Percentiles rank a stretch among this genome's conserved stretches.
phyloP scores from a whole-genome alignment of 108 stramenopile genomes.

The Skeletonema menzelii region DNA sequence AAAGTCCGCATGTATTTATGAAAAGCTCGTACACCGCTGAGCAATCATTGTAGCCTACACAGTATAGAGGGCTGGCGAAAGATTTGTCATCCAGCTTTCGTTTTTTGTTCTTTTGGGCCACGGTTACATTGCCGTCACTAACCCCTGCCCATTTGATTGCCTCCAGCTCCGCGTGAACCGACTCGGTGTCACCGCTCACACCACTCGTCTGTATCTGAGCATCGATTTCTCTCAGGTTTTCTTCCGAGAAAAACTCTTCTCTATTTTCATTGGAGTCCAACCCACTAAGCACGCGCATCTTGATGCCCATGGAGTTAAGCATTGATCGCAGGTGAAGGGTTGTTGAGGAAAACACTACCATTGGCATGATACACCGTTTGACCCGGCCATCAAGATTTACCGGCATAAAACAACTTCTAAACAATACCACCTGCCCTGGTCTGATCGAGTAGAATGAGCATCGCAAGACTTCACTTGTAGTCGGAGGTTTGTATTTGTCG shows the following conservation, averaged over 20 bases:
- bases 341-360: constrained; percentile 52
- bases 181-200: constrained; percentile 8
- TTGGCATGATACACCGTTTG: constrained; percentile 22
- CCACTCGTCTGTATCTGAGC: background rate
- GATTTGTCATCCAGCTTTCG: background rate
- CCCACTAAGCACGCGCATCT: constrained; percentile 8
- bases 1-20: constrained; percentile 52
- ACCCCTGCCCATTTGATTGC: constrained; percentile 55
- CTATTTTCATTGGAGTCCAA: background rate
- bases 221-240: constrained; percentile 10
- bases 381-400: background rate
- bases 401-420: constrained; percentile 18
- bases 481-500: background rate
- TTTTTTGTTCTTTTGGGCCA: constrained; percentile 27
- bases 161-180: constrained; percentile 57
- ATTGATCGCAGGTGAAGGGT: constrained; percentile 33
- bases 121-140: constrained; percentile 28
- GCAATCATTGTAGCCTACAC: constrained; percentile 64
- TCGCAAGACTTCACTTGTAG: constrained; percentile 30
- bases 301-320: constrained; percentile 39
- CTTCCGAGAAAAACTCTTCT: constrained; percentile 18
- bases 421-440: constrained; percentile 39
- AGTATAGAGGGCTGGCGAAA: constrained; percentile 29
- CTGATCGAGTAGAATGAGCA: constrained; percentile 47
- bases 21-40: constrained; percentile 61